These are phyloP conservation scores for Waltiozyma sp. DNA, from an alignment of 1,139 yeast genomes.

Conservation along the genomic window DNA sequence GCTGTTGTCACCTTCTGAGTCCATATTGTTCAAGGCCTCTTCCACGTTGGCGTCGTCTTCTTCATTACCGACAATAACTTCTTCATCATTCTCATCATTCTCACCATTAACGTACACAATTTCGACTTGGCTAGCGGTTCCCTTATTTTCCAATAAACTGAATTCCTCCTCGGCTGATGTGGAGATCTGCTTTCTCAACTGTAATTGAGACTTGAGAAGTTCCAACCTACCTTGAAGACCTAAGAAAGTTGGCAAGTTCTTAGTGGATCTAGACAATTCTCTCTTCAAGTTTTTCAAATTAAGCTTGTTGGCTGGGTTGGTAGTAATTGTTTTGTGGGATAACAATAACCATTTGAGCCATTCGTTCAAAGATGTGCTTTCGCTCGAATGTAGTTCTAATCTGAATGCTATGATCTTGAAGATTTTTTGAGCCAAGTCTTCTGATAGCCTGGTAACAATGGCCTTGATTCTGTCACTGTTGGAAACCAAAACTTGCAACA, in stretches of 20 bases:
- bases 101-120: conserved; percentile 39
- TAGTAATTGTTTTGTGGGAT: conserved; percentile 50
- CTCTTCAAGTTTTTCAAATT: conserved; percentile 55
- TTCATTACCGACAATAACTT: conserved; percentile 13
- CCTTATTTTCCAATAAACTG: conserved; percentile 6
- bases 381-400: conserved; percentile 47
- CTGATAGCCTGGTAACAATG: conserved; percentile 47
- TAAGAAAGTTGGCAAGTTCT: conserved; percentile 63
- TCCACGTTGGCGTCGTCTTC: conserved; percentile 13
- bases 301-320: conserved; percentile 29
- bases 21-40: conserved; percentile 6
- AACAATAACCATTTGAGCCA: conserved; percentile 83
- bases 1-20: conserved; percentile 5
- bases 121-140: conserved; percentile 25
- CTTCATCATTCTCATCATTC: conserved; percentile 37
- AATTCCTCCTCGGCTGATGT: conserved; percentile 4
- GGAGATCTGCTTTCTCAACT: conserved; percentile 46
- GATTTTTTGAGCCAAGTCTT: conserved; percentile 50
- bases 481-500: conserved; percentile 48
- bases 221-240: conserved; percentile 81
- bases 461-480: conserved; percentile 55
- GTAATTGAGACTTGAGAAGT: conserved; percentile 64
- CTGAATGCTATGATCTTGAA: conserved; percentile 59
- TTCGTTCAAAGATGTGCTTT: conserved; percentile 58
- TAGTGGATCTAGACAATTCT: conserved; percentile 50